Percentiles rank a stretch among this genome's conserved stretches.
phyloP scores from a whole-genome alignment of 2,329 filamentous ascomycete species.

The Amesomyces nigricolor region DNA sequence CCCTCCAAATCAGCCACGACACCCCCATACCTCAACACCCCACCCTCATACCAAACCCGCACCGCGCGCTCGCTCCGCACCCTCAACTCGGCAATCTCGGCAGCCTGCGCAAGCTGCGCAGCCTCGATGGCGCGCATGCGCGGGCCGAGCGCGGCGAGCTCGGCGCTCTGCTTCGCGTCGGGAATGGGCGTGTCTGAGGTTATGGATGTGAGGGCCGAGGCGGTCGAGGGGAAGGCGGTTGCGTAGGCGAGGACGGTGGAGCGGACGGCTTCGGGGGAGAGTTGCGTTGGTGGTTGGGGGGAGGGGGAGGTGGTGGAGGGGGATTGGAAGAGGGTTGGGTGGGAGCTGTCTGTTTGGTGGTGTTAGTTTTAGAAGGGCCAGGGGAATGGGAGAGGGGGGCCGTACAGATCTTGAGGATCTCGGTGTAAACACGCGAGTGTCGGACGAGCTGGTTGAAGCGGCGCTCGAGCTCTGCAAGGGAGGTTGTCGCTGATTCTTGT shows the following conservation, averaged over 20 bases:
- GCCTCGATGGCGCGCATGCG: conserved; percentile 57
- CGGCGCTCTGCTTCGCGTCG: conserved; percentile 48
- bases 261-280: conserved; percentile 46
- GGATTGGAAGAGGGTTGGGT: conserved; percentile 51
- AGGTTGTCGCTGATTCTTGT: conserved; percentile 37
- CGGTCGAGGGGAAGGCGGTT: conserved; percentile 49
- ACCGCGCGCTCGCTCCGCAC: conserved; percentile 57
- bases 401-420: conserved; percentile 57
- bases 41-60: conserved; percentile 67
- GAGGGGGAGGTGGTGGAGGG: conserved; percentile 30
- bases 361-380: not conserved
- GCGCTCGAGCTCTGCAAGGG: conserved; percentile 47
- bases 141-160: conserved; percentile 53
- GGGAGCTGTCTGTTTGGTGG: conserved; percentile 41
- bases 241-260: conserved; percentile 53
- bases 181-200: conserved; percentile 50
- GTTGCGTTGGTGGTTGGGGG: conserved; percentile 42
- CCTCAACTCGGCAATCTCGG: conserved; percentile 58
- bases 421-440: conserved; percentile 50
- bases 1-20: conserved; percentile 67
- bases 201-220: conserved; percentile 53
- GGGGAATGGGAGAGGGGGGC: not conserved
- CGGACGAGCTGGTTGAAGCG: conserved; percentile 48
- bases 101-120: conserved; percentile 55
- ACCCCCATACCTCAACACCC: conserved; percentile 61